Percentiles rank a stretch among this genome's conserved stretches.
These are phyloP conservation scores for Eustoma russellianum DNA, from an alignment of 257 asterid genomes.

Conservation along the genomic window DNA sequence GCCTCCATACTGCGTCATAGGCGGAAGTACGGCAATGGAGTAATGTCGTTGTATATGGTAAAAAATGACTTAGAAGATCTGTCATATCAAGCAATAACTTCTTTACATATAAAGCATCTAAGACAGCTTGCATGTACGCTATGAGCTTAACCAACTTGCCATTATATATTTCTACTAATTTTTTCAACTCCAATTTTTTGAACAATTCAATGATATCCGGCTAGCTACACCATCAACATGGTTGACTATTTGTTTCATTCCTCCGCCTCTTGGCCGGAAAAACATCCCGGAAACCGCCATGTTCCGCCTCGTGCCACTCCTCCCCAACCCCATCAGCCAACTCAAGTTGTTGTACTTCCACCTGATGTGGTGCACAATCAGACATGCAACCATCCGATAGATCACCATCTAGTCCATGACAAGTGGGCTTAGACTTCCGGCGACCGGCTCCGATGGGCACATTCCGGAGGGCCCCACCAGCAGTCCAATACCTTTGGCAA, in stretches of 20 bases:
- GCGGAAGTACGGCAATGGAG: too few relatives aligned
- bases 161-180: too few relatives aligned
- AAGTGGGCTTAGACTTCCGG: slow-evolving; percentile 57
- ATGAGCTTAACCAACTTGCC: too few relatives aligned
- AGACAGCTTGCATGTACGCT: too few relatives aligned
- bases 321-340: slow-evolving; percentile 25
- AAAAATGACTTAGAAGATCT: too few relatives aligned
- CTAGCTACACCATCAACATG: too few relatives aligned
- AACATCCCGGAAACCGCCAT: slow-evolving; percentile 30
- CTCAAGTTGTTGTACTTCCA: slow-evolving; percentile 30
- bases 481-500: slow-evolving; percentile 89
- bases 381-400: slow-evolving; percentile 26
- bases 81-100: too few relatives aligned
- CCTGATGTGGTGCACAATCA: slow-evolving; percentile 37
- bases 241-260: slow-evolving; percentile 42
- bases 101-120: too few relatives aligned
- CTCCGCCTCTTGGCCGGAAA: slow-evolving; percentile 70
- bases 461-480: slow-evolving; percentile 77
- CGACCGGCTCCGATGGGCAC: slow-evolving; percentile 90
- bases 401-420: slow-evolving; percentile 8
- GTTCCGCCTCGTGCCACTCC: slow-evolving; percentile 54
- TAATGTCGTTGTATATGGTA: too few relatives aligned
- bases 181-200: too few relatives aligned
- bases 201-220: too few relatives aligned
- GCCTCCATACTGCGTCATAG: too few relatives aligned